A percentile compares a stretch with the other conserved stretches of the same genome.
phyloP scores from a whole-genome alignment of 805 yeast species.

The Priceomyces castillae region DNA sequence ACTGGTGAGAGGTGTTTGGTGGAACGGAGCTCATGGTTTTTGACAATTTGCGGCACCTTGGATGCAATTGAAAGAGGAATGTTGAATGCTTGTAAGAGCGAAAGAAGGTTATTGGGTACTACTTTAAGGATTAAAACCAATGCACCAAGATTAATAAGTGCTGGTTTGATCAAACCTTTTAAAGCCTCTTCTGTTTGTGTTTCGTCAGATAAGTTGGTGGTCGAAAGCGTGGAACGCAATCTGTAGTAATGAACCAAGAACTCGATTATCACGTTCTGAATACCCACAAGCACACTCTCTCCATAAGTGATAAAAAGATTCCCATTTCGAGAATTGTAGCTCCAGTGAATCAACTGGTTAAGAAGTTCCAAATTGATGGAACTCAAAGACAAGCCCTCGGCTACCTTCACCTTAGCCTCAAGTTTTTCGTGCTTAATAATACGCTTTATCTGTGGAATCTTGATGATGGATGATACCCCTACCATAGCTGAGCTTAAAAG shows the following conservation, averaged over 20 bases:
- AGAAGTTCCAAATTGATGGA: constrained; percentile 36
- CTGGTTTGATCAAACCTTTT: constrained; percentile 23
- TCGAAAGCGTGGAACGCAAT: constrained; percentile 18
- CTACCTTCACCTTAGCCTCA: constrained; percentile 26
- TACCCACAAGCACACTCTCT: constrained; percentile 36
- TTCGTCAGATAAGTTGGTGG: constrained; percentile 14
- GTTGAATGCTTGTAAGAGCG: constrained; percentile 32
- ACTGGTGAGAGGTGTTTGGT: constrained; percentile 36
- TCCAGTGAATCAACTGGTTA: constrained; percentile 37
- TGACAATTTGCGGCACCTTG: constrained; percentile 39
- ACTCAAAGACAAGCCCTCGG: constrained; percentile 35
- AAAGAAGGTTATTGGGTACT: constrained; percentile 28
- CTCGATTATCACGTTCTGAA: constrained; percentile 38
- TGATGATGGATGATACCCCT: constrained; percentile 36
- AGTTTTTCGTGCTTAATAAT: constrained; percentile 26
- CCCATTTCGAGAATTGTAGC: constrained; percentile 34
- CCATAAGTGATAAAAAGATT: constrained; percentile 40
- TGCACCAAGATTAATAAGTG: constrained; percentile 25
- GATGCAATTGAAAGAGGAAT: constrained; percentile 39
- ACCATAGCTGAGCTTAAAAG: constrained; percentile 34
- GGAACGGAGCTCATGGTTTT: constrained; percentile 32
- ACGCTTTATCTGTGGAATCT: constrained; percentile 41
- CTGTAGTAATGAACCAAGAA: constrained; percentile 35
- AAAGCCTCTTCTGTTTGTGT: constrained; percentile 15
- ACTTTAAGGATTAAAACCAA: constrained; percentile 29